Base-by-base conservation (phyloP, 116 monocot genomes). In the Cymodocea nodosa region DNA sequence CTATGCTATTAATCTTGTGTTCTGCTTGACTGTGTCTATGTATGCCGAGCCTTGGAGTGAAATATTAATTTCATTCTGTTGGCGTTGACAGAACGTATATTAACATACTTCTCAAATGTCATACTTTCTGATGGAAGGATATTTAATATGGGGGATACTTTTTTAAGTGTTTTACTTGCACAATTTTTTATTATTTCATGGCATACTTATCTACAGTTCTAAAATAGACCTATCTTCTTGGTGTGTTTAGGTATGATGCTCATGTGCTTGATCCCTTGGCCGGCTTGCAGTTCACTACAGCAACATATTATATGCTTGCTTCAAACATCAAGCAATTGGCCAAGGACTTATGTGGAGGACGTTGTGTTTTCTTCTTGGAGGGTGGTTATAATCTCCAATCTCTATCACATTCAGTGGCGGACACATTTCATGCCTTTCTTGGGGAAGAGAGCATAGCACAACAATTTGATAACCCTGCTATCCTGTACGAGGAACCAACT, bases 311-410 rank as follows among this genome's bases (percentile, higher is more conserved):
- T 74, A 83, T 85, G 87, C 83, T 95, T 3, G 81, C 90, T 57
- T 78, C 81, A 60, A 81, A 65, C 25, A 95, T 95, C 75, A 85
- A 87, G 73, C 84, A 90, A 62, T 76, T 95, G n/a, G 87, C 90
- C 19, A 69, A 76, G 65, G 95, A 87, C 59, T 71, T 95, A 13
- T 95, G 95, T 36, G 70, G 73, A 9, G 95, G 90, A 0, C 87
- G 95, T 48, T 95, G 95, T 52, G 81, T 90, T 23, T 95, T 95
- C 69, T 90, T 95, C 74, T 69, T 90, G 64, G 95, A 90, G 78
- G 95, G 95, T 8, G 90, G 95, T 17, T 90, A 90, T 64, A 90
- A 95, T 73, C 85, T 90, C 19, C 67, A 90, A 15, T 87, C 90
- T n/a, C 85, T 95, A 39, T 90, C 95, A 15, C 77, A 80, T 69